phyloP scores from a whole-genome alignment of 2,329 filamentous ascomycete genomes.

The Colletotrichum phormii region DNA sequence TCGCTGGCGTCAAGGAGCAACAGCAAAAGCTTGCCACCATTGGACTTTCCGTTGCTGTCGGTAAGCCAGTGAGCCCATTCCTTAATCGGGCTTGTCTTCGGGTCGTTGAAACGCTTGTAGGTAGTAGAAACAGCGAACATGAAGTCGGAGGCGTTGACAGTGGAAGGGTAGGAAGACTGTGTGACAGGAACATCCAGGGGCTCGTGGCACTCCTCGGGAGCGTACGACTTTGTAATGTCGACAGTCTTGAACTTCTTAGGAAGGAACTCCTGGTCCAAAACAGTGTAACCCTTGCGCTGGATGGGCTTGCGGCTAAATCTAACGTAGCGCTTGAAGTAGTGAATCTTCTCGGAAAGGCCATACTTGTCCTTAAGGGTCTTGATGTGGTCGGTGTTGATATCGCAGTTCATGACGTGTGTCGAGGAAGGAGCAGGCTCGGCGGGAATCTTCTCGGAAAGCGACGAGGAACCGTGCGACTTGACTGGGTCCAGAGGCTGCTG shows the following conservation, averaged over 20 bases:
- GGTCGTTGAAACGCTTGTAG: conserved; percentile 64
- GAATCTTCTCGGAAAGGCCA: conserved; percentile 60
- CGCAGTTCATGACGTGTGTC: conserved; percentile 59
- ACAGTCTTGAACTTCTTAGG: conserved; percentile 59
- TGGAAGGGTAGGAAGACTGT: conserved; percentile 60
- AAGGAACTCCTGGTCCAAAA: conserved; percentile 60
- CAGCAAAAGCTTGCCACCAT: conserved; percentile 67
- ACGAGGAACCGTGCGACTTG: conserved; percentile 31
- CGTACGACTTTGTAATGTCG: conserved; percentile 56
- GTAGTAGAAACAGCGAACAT: conserved; percentile 71
- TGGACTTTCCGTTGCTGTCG: conserved; percentile 65
- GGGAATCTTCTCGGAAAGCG: conserved; percentile 45
- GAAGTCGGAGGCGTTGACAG: conserved; percentile 66
- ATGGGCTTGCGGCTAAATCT: conserved; percentile 63
- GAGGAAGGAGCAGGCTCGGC: conserved; percentile 37
- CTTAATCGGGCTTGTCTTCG: conserved; percentile 63
- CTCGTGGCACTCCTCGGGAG: conserved; percentile 56
- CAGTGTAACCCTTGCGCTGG: conserved; percentile 62
- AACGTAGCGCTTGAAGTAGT: conserved; percentile 68
- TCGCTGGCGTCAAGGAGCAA: conserved; percentile 65
- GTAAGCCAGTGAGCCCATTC: conserved; percentile 73
- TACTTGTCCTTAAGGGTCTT: conserved; percentile 58
- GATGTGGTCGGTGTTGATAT: conserved; percentile 60
- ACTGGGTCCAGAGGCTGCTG: conserved; percentile 43
- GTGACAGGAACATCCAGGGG: conserved; percentile 64